phyloP scores from a whole-genome alignment of 1,139 yeast species.

The Geotrichum histeridarum region DNA sequence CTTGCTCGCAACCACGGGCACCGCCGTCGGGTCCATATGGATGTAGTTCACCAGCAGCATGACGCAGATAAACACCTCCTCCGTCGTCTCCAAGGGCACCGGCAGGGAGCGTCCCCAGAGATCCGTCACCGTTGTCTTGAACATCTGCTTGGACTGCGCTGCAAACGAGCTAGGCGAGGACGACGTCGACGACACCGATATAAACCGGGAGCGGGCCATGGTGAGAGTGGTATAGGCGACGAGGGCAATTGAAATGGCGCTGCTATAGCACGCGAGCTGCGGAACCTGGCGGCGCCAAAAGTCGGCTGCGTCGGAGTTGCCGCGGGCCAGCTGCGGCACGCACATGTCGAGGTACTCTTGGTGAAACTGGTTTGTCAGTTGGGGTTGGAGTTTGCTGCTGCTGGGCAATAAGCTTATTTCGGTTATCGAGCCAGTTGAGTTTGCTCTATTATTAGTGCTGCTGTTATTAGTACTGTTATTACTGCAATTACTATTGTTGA shows the following conservation, averaged over 20 bases:
- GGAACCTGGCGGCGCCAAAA: neutral
- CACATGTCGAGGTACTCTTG: conserved; percentile 1
- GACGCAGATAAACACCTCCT: neutral
- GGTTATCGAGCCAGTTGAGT: neutral
- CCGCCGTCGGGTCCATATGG: neutral
- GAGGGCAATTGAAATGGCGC: neutral
- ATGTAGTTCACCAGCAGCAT: neutral
- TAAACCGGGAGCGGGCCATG: neutral
- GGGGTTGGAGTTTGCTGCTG: neutral
- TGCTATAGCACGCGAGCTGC: neutral
- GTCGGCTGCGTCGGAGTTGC: neutral
- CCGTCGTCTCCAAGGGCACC: neutral
- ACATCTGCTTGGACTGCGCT: no score
- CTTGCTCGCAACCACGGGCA: neutral
- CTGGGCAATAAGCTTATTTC: neutral
- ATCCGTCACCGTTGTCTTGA: no score
- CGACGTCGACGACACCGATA: neutral
- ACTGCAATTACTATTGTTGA: neutral
- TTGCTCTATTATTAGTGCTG: neutral
- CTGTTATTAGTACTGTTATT: neutral
- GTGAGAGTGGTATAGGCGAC: neutral
- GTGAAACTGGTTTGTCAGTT: neutral
- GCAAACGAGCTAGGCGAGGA: no score
- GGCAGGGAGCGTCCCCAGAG: no score
- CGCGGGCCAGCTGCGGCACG: neutral